phyloP scores from a whole-genome alignment of 228 moss, liverwort and hornwort genomes.

The Sphagnum magellanicum region DNA sequence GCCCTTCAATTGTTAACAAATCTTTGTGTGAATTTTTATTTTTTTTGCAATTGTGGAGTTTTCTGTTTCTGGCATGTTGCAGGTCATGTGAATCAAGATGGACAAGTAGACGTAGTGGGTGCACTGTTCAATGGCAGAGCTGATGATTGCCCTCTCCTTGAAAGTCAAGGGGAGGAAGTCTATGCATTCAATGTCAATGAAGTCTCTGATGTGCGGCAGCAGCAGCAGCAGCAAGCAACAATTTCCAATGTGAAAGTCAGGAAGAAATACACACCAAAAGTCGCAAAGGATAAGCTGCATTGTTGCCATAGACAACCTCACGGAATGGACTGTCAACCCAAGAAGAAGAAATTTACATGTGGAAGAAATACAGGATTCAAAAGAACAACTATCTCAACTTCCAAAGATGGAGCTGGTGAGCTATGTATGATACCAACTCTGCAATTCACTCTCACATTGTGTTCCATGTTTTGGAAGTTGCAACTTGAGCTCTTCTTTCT shows the following conservation, averaged over 20 bases:
- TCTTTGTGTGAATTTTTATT: neutral
- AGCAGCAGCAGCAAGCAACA: neutral
- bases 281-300: slow-evolving; percentile 22
- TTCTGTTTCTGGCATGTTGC: slow-evolving; percentile 1
- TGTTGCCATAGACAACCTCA: slow-evolving; percentile 6
- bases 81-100: slow-evolving; percentile 2
- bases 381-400: slow-evolving; percentile 7
- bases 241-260: slow-evolving; percentile 15
- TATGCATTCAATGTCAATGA: slow-evolving; percentile 13
- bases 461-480: neutral
- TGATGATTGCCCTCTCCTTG: neutral
- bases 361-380: neutral
- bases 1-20: neutral
- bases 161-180: slow-evolving; percentile 4
- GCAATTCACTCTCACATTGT: neutral
- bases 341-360: neutral
- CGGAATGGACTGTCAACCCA: slow-evolving; percentile 1
- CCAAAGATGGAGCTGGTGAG: slow-evolving; percentile 1
- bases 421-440: neutral
- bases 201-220: neutral
- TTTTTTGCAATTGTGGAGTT: slow-evolving; percentile 5
- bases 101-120: neutral
- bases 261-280: slow-evolving; percentile 36
- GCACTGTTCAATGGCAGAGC: neutral
- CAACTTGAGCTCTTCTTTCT: neutral